Evolutionary conservation across 495 filamentous ascomycete species (phyloP).

Genomic region (Tuber magnatum): DNA sequence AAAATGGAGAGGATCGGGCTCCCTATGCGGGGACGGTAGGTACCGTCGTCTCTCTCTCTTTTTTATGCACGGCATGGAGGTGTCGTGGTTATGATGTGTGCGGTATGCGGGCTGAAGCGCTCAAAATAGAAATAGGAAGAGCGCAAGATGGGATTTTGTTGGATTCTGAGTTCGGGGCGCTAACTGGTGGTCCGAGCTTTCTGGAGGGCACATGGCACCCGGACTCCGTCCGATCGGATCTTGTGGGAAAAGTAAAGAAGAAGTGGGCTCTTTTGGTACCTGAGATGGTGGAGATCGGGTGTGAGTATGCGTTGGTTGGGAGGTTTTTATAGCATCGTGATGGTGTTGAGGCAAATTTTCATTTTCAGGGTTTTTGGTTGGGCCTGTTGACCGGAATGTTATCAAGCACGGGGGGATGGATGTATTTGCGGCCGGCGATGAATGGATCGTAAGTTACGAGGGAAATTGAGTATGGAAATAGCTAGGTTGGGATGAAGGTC

Average conservation of each 20-base stretch:
- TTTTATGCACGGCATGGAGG: not conserved
- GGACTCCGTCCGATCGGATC: not conserved
- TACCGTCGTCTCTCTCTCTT: not conserved
- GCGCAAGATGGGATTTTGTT: not conserved
- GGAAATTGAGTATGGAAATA: not conserved
- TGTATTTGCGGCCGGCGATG: not conserved
- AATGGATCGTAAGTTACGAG: not conserved
- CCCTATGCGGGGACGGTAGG: not conserved
- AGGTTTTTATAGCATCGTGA: not conserved
- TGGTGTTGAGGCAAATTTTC: not conserved
- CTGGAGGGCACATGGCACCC: not conserved
- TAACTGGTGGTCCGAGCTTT: not conserved
- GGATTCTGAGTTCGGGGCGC: not conserved
- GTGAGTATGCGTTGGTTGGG: not conserved
- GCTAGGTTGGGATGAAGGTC: not conserved
- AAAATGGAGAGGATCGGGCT: not conserved
- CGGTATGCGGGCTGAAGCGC: not conserved
- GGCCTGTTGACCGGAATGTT: not conserved
- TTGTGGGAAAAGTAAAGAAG: not conserved
- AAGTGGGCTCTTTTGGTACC: not conserved
- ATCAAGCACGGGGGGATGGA: not conserved
- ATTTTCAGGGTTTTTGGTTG: not conserved
- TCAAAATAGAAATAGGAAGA: not conserved
- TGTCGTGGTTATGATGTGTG: not conserved
- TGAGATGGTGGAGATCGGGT: not conserved